Evolutionary conservation across 306 rosid genomes (phyloP).

Genomic region (Glycyrrhiza uralensis): DNA sequence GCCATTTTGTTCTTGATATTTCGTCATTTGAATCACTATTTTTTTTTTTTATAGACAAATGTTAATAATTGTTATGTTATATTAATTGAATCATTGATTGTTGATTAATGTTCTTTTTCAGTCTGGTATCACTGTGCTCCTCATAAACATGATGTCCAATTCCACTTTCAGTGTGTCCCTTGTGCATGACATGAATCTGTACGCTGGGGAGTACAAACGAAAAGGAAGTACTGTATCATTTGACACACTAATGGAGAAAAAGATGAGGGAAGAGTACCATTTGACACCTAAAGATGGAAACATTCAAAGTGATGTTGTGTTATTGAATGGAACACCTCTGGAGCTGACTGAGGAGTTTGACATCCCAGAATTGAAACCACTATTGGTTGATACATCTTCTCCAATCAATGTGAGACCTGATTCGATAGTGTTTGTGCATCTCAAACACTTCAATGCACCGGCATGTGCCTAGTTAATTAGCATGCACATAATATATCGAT

Average conservation of each 20-base stretch:
- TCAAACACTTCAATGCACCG: slow-evolving; percentile 38
- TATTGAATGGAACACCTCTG: slow-evolving; percentile 52
- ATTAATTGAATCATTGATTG: too few relatives aligned
- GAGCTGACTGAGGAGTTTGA: slow-evolving; percentile 28
- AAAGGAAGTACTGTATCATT: too few relatives aligned
- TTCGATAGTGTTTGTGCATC: slow-evolving; percentile 46
- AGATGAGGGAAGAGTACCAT: slow-evolving; percentile 59
- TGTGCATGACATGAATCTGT: slow-evolving; percentile 31
- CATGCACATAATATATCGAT: too few relatives aligned
- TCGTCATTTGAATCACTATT: too few relatives aligned
- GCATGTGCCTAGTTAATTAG: slow-evolving; percentile 45
- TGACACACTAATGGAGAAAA: neutral
- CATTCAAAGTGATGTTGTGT: slow-evolving; percentile 44
- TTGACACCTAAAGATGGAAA: slow-evolving; percentile 57
- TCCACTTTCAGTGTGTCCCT: slow-evolving; percentile 35
- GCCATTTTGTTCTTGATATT: too few relatives aligned
- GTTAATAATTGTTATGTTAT: too few relatives aligned
- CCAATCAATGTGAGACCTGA: slow-evolving; percentile 32
- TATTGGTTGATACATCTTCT: slow-evolving; percentile 35
- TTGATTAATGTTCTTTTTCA: too few relatives aligned
- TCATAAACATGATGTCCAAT: slow-evolving; percentile 63
- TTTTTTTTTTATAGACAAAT: too few relatives aligned
- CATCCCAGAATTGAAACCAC: slow-evolving; percentile 47
- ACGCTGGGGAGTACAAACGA: neutral
- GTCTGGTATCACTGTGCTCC: slow-evolving; percentile 44